Evolutionary conservation across 768 basidiomycete species (phyloP).

Genomic region (Serendipita sp.): DNA sequence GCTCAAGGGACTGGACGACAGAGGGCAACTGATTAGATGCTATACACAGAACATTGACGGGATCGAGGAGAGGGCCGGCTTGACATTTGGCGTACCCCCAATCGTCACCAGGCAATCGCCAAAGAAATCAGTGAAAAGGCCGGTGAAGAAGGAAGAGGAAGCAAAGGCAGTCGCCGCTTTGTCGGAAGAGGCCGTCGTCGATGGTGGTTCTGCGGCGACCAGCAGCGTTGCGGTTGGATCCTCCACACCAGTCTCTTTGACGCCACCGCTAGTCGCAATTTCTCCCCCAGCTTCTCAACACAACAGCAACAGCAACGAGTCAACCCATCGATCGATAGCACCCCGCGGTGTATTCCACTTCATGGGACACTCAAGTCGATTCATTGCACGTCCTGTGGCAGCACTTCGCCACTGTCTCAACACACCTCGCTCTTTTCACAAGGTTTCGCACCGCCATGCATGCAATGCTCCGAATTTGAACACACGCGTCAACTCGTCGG

Average conservation of each 20-base stretch:
- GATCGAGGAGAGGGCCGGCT: conserved; percentile 71
- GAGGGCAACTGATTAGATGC: conserved; percentile 62
- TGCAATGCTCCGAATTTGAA: conserved; percentile 57
- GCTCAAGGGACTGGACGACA: conserved; percentile 56
- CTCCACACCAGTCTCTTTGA: background rate
- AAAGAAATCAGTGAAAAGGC: conserved; percentile 31
- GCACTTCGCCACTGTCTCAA: conserved; percentile 47
- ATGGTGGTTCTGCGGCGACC: background rate
- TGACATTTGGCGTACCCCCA: conserved; percentile 71
- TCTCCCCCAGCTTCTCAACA: background rate
- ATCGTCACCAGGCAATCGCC: conserved; percentile 30
- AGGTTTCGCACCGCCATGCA: conserved; percentile 59
- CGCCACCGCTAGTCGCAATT: conserved; percentile 13
- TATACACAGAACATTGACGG: conserved; percentile 93
- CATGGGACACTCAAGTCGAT: conserved; percentile 72
- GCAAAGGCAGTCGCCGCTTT: conserved; percentile 6
- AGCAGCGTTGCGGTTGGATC: background rate
- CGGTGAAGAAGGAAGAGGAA: conserved; percentile 27
- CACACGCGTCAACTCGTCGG: conserved; percentile 53
- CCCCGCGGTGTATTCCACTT: conserved; percentile 73
- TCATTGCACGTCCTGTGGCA: conserved; percentile 68
- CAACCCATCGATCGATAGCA: conserved; percentile 27
- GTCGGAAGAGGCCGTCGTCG: background rate
- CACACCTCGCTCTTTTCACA: conserved; percentile 30
- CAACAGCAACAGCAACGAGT: background rate